phyloP scores from a whole-genome alignment of 257 asterid species.

The Ajuga chamaepitys region DNA sequence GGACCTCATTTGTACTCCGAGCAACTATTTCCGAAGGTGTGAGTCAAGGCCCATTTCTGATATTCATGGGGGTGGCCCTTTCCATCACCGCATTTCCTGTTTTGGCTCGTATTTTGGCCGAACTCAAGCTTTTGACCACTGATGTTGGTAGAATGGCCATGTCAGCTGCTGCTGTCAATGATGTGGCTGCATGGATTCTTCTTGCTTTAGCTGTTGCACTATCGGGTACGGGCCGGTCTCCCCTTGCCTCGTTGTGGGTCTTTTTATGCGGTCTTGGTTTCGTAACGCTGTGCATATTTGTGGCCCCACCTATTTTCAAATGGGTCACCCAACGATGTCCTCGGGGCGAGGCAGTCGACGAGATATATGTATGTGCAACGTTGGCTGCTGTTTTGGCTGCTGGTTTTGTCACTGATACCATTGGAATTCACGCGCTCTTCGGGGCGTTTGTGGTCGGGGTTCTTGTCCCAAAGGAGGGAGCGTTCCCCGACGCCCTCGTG shows the following conservation, averaged over 20 bases:
- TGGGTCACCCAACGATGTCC: constrained; percentile 54
- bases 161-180: constrained; percentile 77
- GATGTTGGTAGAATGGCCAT: constrained; percentile 62
- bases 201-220: constrained; percentile 63
- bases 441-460: constrained; percentile 67
- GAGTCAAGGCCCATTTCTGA: constrained; percentile 44
- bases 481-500: constrained; percentile 52
- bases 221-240: constrained; percentile 43
- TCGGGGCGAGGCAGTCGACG: constrained; percentile 59
- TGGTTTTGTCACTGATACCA: constrained; percentile 51
- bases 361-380: constrained; percentile 54
- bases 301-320: constrained; percentile 37
- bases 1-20: constrained; percentile 48
- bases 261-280: constrained; percentile 45
- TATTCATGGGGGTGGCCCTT: constrained; percentile 67
- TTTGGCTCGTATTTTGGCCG: constrained; percentile 66
- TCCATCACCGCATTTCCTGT: constrained; percentile 65
- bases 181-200: constrained; percentile 68
- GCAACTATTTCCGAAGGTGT: constrained; percentile 45
- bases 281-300: constrained; percentile 25
- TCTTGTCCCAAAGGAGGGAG: constrained; percentile 67
- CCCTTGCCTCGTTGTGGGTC: constrained; percentile 51
- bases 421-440: constrained; percentile 65
- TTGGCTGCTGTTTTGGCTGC: constrained; percentile 59
- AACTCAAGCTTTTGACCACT: constrained; percentile 56